Evolutionary conservation across 257 asterid genomes (phyloP).

Genomic region (Catharanthus roseus): DNA sequence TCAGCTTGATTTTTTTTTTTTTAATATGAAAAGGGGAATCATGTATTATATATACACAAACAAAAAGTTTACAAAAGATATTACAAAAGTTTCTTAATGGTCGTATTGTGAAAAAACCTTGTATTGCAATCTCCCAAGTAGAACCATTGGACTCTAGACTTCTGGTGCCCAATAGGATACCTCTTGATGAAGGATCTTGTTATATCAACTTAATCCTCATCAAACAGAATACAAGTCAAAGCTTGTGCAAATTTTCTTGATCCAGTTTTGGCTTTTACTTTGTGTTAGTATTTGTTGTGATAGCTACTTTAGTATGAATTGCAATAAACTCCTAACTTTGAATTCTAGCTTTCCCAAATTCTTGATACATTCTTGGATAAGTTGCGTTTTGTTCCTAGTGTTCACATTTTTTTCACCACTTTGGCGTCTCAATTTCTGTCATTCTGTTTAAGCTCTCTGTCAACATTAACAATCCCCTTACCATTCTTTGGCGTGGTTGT

Average conservation of each 20-base stretch:
- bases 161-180: no score
- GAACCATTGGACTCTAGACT: no score
- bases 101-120: no score
- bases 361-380: background rate
- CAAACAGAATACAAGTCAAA: background rate
- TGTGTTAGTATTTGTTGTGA: background rate
- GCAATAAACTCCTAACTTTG: background rate
- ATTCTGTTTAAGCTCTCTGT: background rate
- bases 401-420: background rate
- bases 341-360: background rate
- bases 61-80: no score
- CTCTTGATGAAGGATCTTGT: no score
- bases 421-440: background rate
- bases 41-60: no score
- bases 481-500: background rate
- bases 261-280: background rate
- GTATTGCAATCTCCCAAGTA: no score
- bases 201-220: background rate
- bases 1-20: background rate
- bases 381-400: background rate
- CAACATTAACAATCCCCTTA: background rate
- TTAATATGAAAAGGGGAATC: no score
- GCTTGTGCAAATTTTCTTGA: background rate
- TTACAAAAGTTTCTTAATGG: no score
- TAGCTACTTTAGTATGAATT: background rate